These are phyloP conservation scores for Gossypium thurberi DNA, from an alignment of 345 rosid species.

Conservation along the genomic window DNA sequence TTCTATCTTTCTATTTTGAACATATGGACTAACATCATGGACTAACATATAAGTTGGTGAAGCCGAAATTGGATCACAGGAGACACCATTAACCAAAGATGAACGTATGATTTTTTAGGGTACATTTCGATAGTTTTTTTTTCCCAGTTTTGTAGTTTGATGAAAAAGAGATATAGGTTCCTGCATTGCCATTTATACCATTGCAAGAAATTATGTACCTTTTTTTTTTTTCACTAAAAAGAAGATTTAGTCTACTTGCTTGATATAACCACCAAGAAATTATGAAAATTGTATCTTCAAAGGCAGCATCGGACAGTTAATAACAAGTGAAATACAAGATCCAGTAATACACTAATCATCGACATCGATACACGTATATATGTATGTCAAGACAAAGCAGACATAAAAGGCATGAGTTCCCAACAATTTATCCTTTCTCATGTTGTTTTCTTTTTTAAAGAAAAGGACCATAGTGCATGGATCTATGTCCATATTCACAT, in stretches of 20 bases:
- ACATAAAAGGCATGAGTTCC: background rate
- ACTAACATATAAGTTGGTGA: background rate
- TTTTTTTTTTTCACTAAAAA: background rate
- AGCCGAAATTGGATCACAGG: background rate
- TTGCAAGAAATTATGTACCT: background rate
- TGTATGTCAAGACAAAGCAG: background rate
- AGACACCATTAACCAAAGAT: background rate
- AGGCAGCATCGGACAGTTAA: background rate
- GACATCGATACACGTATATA: background rate
- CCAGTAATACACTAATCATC: background rate
- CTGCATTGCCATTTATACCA: background rate
- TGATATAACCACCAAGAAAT: background rate
- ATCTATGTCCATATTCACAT: constrained; percentile 4
- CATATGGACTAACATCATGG: background rate
- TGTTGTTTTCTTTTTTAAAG: background rate
- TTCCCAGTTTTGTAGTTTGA: background rate
- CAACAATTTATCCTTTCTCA: too few relatives aligned
- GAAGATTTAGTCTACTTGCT: background rate
- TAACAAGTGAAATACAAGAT: background rate
- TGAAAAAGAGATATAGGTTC: background rate
- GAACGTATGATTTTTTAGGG: background rate
- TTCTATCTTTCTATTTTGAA: constrained; percentile 63
- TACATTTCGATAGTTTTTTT: background rate
- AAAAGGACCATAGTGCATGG: background rate
- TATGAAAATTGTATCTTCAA: background rate